Conservation (phyloP, 225 moss, liverwort and hornwort species). For the Lunularia cruciata region DNA sequence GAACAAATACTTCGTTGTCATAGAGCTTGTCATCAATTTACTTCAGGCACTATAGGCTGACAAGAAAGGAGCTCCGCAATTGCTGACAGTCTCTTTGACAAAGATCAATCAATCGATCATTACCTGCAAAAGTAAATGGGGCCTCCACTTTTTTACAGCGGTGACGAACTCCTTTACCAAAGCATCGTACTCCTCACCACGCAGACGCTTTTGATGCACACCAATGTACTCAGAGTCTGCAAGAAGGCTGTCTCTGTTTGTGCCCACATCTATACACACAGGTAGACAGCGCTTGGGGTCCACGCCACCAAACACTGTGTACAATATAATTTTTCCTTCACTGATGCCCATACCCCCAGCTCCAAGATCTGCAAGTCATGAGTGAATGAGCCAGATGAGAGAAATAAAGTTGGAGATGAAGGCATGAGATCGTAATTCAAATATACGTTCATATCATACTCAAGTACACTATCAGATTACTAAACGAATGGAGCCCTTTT, state of each 20-base stretch:
- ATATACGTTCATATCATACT: no score
- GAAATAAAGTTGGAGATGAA: background rate
- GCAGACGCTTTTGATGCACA: conserved; percentile 51
- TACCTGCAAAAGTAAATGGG: conserved; percentile 47
- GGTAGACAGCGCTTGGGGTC: conserved; percentile 44
- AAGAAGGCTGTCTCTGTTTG: conserved; percentile 66
- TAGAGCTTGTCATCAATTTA: no score
- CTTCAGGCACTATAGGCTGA: no score
- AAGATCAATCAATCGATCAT: no score
- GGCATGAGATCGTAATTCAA: background rate
- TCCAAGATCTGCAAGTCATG: conserved; percentile 44
- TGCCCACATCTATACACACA: conserved; percentile 74
- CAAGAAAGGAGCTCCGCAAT: no score
- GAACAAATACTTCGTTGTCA: no score
- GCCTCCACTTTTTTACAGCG: conserved; percentile 46
- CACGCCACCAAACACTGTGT: conserved; percentile 70
- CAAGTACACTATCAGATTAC: no score
- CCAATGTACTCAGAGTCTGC: conserved; percentile 71
- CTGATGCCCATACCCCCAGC: conserved; percentile 82
- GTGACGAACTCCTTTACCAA: conserved; percentile 72
- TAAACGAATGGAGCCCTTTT: no score
- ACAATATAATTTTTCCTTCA: conserved; percentile 73
- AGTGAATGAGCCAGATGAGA: background rate
- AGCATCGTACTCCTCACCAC: conserved; percentile 67
- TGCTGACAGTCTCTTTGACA: no score